Conservation (phyloP, 306 rosid species). For the Parietaria judaica region DNA sequence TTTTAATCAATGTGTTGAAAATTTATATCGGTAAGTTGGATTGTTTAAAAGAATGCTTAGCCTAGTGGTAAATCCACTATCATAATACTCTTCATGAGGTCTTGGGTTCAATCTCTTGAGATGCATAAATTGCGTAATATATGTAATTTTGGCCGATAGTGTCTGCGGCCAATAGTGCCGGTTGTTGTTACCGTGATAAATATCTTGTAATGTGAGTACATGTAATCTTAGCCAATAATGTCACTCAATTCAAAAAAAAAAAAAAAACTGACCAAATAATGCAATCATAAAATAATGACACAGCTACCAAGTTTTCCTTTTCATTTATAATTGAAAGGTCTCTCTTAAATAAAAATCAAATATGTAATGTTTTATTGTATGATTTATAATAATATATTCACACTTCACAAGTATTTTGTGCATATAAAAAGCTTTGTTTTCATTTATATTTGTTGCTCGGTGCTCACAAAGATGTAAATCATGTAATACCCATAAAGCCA, state of each 20-base stretch:
- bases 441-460: constrained; percentile 2
- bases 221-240: no score
- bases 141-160: no score
- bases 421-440: neutral
- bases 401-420: constrained; percentile 16
- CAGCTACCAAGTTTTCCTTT: neutral
- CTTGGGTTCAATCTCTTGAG: no score
- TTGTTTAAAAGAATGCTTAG: neutral
- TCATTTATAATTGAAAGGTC: neutral
- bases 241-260: no score
- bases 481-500: neutral
- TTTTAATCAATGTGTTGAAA: constrained; percentile 1
- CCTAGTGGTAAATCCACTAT: no score
- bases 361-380: no score
- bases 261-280: neutral
- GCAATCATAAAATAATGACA: constrained; percentile 7
- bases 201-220: no score
- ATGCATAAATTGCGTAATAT: no score
- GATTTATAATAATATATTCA: neutral
- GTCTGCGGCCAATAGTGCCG: no score
- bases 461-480: constrained; percentile 3
- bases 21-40: neutral
- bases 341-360: neutral
- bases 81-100: no score
- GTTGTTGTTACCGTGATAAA: no score